Evolutionary conservation across 345 rosid genomes (phyloP).

Genomic region (Dipteronia sinensis): DNA sequence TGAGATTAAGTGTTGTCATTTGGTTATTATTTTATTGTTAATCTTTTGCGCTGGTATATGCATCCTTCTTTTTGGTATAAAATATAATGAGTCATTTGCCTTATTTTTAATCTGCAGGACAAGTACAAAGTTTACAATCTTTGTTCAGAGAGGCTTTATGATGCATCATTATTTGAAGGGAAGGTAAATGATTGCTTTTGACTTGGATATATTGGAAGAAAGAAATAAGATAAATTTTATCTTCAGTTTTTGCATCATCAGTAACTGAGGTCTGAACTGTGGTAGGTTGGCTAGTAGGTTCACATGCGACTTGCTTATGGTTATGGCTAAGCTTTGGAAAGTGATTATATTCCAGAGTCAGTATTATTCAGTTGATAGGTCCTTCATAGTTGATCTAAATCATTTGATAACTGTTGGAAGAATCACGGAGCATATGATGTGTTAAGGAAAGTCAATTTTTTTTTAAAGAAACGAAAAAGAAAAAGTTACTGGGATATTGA

Average conservation of each 20-base stretch:
- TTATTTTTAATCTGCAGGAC: slow-evolving; percentile 41
- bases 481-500: neutral
- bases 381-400: neutral
- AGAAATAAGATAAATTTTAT: neutral
- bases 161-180: slow-evolving; percentile 86
- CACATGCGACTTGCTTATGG: neutral
- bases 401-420: neutral
- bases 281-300: neutral
- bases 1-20: neutral
- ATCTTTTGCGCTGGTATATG: neutral
- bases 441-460: neutral
- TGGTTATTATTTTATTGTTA: neutral
- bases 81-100: neutral
- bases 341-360: neutral
- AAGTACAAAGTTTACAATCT: slow-evolving; percentile 92
- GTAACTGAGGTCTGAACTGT: neutral
- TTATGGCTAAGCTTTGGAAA: neutral
- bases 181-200: slow-evolving; percentile 49
- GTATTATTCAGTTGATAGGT: neutral
- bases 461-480: neutral
- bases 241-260: neutral
- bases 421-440: neutral
- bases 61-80: slow-evolving; percentile 9
- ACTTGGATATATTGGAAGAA: neutral
- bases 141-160: slow-evolving; percentile 88